Evolutionary conservation across 129 eudicot genomes (phyloP).

Genomic region (Centella asiatica): DNA sequence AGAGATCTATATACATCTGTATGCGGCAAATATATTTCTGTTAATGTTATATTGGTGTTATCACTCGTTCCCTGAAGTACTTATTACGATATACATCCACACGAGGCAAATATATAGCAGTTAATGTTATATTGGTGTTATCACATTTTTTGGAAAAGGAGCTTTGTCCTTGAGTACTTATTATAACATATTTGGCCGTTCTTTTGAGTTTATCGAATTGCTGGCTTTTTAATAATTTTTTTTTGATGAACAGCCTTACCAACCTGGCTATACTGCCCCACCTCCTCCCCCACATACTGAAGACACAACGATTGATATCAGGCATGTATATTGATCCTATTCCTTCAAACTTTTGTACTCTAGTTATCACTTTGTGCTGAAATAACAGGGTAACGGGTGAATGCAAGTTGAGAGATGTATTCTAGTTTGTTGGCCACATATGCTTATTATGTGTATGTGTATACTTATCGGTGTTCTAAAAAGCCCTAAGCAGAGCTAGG

Average conservation of each 20-base stretch:
- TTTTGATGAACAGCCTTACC: slow-evolving; percentile 39
- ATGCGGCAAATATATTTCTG: too few relatives aligned
- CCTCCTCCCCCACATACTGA: slow-evolving; percentile 46
- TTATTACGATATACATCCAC: too few relatives aligned
- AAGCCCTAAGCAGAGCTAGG: too few relatives aligned
- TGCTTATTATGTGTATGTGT: not conserved
- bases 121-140: not conserved
- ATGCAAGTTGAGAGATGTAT: not conserved
- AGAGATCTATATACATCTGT: too few relatives aligned
- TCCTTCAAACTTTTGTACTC: not conserved
- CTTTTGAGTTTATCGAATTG: not conserved
- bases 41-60: too few relatives aligned
- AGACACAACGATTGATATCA: slow-evolving; percentile 64
- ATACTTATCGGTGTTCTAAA: not conserved
- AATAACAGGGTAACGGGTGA: not conserved
- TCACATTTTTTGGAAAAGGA: not conserved
- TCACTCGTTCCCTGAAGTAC: too few relatives aligned
- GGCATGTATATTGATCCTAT: slow-evolving; percentile 26
- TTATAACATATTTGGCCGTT: not conserved
- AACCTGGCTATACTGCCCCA: slow-evolving; percentile 70
- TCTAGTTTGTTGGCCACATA: not conserved
- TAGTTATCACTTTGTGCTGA: not conserved
- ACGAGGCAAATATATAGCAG: not conserved
- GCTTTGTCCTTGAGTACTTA: not conserved
- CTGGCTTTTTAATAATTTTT: not conserved